A percentile compares a stretch with the other conserved stretches of the same genome.
These are phyloP conservation scores for Cryptococcus hybrid DNA, from an alignment of 1,284 basidiomycete species.

Conservation along the genomic window DNA sequence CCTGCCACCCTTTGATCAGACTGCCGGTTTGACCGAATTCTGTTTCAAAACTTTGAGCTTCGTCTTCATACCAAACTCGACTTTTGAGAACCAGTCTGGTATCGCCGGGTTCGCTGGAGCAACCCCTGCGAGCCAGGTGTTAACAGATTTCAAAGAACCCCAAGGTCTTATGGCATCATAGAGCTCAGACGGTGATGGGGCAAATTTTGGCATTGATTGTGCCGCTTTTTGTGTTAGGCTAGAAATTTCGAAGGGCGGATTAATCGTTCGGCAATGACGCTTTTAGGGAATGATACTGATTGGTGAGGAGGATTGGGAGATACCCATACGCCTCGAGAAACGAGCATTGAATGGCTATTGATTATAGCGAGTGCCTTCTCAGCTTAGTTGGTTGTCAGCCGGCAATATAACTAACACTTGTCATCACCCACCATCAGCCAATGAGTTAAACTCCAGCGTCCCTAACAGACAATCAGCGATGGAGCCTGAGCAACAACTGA, in stretches of 20 bases:
- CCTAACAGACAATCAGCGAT: slow-evolving; percentile 5
- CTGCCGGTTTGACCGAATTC: slow-evolving; percentile 35
- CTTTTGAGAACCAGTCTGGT: slow-evolving; percentile 62
- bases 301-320: slow-evolving; percentile 66
- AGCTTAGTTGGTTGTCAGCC: slow-evolving; percentile 54
- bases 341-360: slow-evolving; percentile 67
- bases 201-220: not conserved
- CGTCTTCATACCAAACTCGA: slow-evolving; percentile 86
- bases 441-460: slow-evolving; percentile 21
- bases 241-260: slow-evolving; percentile 23
- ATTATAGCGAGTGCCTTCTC: slow-evolving; percentile 83
- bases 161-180: slow-evolving; percentile 69
- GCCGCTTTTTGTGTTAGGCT: not conserved
- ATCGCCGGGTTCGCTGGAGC: not conserved
- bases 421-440: slow-evolving; percentile 15
- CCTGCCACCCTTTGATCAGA: slow-evolving; percentile 33
- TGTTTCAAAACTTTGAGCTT: slow-evolving; percentile 71
- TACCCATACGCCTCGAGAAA: slow-evolving; percentile 57
- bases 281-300: slow-evolving; percentile 57
- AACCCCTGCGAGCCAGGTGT: slow-evolving; percentile 19
- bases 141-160: slow-evolving; percentile 36
- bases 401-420: not conserved
- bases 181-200: slow-evolving; percentile 61
- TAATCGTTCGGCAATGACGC: slow-evolving; percentile 18
- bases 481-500: not conserved